Base-by-base conservation (phyloP, 768 basidiomycete species). In the Termitomyces sp. region DNA sequence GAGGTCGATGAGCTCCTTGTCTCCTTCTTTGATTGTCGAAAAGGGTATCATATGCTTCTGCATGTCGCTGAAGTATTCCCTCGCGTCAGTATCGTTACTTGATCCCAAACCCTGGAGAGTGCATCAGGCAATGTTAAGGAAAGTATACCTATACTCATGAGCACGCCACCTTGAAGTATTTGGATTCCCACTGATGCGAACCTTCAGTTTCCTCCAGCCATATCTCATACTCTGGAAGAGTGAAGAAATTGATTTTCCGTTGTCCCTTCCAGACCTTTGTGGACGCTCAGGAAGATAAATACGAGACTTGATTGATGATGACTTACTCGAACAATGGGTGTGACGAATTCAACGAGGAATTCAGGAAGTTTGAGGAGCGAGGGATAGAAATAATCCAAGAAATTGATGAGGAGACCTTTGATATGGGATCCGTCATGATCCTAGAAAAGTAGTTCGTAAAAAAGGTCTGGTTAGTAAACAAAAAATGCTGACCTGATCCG, bases 401-500 rank as follows among this genome's bases (percentile, higher is more conserved):
- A 98, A 72, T 99, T 99, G 74, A 99, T 95, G 47, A 99, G 79
- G 8, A 98, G 82, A n/a, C 97, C 97, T 71, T 99, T 99, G 75
- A 99, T 99, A 73, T 99, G 97, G n/a, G 97, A 98, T 50, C 97
- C 97, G 71, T 99, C 97, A 72, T 98, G 93, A 83, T 99, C 97
- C 93, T 97, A 66, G 3, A 19, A 45, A 5, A 19, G 19, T 19
- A 10, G 24, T 46, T 26, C 55, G 58, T 12, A 42, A 45, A 51
- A 48, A 7, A 15, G 15, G 9, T 15, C 8, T 24, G 15, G 15
- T 34, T 15, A 15, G 24, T 44, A 40, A 30, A 41, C 6, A 1
- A 14, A 38, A 11, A 45, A 9, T 17, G 70, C 80, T 46, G 51
- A 93, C 94, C 83, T 98, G 96, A 87, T 99, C 97, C 4, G 97